These are phyloP conservation scores for Eucalyptus curtisii DNA, from an alignment of 345 rosid genomes.

Conservation along the genomic window DNA sequence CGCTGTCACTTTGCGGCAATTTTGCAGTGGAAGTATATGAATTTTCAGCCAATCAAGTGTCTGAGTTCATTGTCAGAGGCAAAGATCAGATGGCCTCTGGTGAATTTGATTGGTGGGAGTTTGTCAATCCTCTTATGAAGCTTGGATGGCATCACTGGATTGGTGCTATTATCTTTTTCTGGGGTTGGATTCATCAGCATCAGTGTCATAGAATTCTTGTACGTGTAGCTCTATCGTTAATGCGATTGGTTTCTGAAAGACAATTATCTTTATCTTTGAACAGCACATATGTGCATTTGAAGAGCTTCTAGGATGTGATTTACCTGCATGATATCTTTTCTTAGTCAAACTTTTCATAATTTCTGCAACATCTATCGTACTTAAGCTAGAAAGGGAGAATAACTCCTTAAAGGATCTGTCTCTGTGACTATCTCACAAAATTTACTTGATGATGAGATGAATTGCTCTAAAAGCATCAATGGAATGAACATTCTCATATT, in stretches of 20 bases:
- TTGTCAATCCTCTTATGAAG: slow-evolving; percentile 17
- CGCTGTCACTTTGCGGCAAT: slow-evolving; percentile 47
- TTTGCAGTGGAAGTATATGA: slow-evolving; percentile 21
- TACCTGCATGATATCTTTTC: slow-evolving; percentile 3
- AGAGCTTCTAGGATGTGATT: neutral
- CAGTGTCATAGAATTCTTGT: slow-evolving; percentile 59
- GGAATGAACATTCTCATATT: neutral
- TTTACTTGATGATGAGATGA: neutral
- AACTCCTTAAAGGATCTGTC: neutral
- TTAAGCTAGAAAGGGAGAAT: neutral
- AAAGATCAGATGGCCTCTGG: slow-evolving; percentile 9
- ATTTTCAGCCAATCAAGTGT: slow-evolving; percentile 17
- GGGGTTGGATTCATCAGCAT: slow-evolving; percentile 74
- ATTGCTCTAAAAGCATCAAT: neutral
- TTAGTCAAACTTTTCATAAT: slow-evolving; percentile 40
- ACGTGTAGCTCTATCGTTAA: neutral
- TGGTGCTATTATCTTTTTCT: slow-evolving; percentile 43
- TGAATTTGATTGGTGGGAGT: slow-evolving; percentile 21
- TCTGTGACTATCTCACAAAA: neutral
- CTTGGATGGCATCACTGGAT: slow-evolving; percentile 48
- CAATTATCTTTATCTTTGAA: neutral
- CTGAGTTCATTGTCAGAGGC: slow-evolving; percentile 28
- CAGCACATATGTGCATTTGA: neutral
- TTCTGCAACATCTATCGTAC: neutral
- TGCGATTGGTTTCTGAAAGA: neutral